Evolutionary conservation across 345 rosid genomes (phyloP).

Genomic region (Carallia pectinifolia): DNA sequence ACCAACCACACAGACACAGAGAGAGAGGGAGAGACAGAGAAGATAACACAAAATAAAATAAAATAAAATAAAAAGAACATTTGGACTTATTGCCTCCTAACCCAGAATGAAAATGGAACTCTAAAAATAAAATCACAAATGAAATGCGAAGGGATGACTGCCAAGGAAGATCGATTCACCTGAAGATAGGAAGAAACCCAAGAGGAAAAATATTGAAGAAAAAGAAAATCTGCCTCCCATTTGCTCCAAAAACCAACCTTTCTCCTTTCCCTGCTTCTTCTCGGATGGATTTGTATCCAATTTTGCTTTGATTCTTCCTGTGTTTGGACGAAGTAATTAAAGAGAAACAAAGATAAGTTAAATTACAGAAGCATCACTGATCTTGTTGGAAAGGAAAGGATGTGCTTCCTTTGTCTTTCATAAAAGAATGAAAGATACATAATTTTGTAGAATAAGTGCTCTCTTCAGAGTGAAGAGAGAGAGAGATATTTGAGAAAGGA

Average conservation of each 20-base stretch:
- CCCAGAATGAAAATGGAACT: not conserved
- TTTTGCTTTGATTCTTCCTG: not conserved
- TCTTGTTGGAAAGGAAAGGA: constrained; percentile 14
- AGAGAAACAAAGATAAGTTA: constrained; percentile 15
- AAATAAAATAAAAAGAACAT: not conserved
- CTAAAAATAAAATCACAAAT: not conserved
- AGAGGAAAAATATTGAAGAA: constrained; percentile 17
- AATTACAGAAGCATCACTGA: constrained; percentile 18
- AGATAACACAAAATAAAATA: too few relatives aligned
- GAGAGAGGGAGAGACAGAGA: too few relatives aligned
- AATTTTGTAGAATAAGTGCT: constrained; percentile 6
- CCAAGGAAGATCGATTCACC: constrained; percentile 27
- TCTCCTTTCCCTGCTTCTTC: not conserved
- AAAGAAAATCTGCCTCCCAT: constrained; percentile 28
- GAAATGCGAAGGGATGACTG: not conserved
- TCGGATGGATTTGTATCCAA: constrained; percentile 9
- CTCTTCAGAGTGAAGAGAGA: constrained; percentile 6
- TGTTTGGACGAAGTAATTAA: constrained; percentile 3
- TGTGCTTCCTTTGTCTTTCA: constrained; percentile 12
- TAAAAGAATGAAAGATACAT: not conserved
- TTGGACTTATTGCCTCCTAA: not conserved
- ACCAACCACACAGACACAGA: too few relatives aligned
- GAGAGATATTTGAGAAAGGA: constrained; percentile 8
- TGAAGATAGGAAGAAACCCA: constrained; percentile 29
- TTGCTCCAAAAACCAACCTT: constrained; percentile 3